Conservation (phyloP, 306 rosid species). For the Albizia julibrissin region DNA sequence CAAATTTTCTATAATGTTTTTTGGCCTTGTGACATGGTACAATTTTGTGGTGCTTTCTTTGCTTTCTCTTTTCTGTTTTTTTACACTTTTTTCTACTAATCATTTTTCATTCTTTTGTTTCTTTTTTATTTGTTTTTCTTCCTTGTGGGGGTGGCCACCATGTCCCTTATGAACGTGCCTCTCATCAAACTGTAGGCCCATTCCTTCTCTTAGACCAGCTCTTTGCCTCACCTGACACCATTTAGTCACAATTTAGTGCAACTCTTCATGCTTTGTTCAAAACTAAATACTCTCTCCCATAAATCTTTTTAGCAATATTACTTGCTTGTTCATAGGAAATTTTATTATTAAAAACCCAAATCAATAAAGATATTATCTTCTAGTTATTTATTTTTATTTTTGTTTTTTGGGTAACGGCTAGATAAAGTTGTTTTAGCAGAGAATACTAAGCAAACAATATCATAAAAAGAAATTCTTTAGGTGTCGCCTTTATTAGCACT, state of each 20-base stretch:
- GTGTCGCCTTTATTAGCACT: not conserved
- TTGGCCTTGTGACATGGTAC: conserved; percentile 43
- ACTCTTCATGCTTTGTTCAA: not conserved
- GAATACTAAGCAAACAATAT: not conserved
- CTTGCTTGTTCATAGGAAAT: too few species aligned
- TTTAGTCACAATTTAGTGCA: not conserved
- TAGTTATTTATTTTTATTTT: too few species aligned
- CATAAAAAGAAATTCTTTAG: not conserved
- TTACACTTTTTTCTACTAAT: conserved; percentile 35
- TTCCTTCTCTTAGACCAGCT: conserved; percentile 16
- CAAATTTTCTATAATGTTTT: conserved; percentile 32
- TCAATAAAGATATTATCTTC: too few species aligned
- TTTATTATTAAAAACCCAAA: too few species aligned
- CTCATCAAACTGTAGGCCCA: conserved; percentile 78
- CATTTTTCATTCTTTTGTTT: conserved; percentile 40
- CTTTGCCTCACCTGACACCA: not conserved
- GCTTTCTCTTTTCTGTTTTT: conserved; percentile 42
- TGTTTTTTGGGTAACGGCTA: not conserved
- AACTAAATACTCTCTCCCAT: not conserved
- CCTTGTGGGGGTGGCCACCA: conserved; percentile 48
- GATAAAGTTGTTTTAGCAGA: not conserved
- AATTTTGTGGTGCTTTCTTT: conserved; percentile 33
- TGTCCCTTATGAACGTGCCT: conserved; percentile 65
- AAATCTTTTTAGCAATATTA: too few species aligned
- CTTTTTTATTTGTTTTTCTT: conserved; percentile 30